A percentile compares a stretch with the other conserved stretches of the same genome.
Conservation (phyloP, 192 early-diverging fungal species). For the Oehlia diaphana region DNA sequence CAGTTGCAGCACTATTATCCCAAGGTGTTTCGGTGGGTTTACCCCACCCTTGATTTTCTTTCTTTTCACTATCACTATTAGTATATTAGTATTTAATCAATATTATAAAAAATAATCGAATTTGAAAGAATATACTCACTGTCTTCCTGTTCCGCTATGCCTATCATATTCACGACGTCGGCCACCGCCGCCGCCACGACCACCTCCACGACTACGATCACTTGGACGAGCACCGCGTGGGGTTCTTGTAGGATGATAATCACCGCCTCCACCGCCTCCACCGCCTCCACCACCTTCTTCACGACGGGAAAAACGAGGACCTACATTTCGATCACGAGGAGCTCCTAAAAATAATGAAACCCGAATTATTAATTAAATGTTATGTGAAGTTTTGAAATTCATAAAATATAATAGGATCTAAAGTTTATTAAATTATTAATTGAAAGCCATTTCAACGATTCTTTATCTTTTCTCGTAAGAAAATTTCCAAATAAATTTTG, state of each 20-base stretch:
- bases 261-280: constrained; percentile 39
- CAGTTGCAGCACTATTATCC: constrained; percentile 45
- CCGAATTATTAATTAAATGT: too few relatives aligned
- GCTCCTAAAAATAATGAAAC: neutral
- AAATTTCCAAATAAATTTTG: neutral
- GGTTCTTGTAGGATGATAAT: constrained; percentile 41
- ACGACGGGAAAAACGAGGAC: constrained; percentile 31
- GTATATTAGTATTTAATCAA: constrained; percentile 5
- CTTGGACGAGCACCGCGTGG: constrained; percentile 51
- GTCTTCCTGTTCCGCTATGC: constrained; percentile 76
- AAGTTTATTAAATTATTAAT: neutral
- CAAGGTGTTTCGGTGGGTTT: constrained; percentile 54
- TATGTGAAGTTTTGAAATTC: neutral
- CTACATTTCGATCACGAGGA: constrained; percentile 28
- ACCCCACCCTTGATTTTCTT: constrained; percentile 87
- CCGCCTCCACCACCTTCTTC: constrained; percentile 36
- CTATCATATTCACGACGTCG: constrained; percentile 80
- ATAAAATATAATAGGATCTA: neutral
- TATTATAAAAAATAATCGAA: neutral
- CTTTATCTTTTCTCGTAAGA: neutral
- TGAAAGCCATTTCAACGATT: neutral
- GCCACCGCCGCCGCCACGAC: constrained; percentile 44
- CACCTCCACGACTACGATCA: constrained; percentile 46
- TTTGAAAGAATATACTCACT: constrained; percentile 34
- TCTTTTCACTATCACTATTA: constrained; percentile 81